Conservation (phyloP, 192 early-diverging fungal genomes). For the Martensiomyces pterosporus region DNA sequence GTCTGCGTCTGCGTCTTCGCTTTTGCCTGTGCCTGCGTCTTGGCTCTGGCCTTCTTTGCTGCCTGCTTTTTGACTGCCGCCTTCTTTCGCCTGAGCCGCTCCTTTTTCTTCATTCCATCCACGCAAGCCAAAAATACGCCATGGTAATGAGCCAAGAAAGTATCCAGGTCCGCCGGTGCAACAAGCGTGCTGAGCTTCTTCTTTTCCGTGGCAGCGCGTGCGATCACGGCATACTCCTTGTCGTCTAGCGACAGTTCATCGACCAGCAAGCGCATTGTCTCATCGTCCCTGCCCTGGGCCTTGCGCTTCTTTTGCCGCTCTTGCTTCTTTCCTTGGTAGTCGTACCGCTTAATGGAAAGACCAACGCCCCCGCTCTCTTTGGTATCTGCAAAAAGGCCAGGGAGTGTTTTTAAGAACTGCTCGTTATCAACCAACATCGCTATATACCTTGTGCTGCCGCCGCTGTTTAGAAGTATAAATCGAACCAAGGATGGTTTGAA, state of each 20-base stretch:
- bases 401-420: slow-evolving; percentile 6
- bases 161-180: slow-evolving; percentile 30
- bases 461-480: too few relatives aligned
- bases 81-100: slow-evolving; percentile 40
- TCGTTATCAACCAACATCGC: neutral
- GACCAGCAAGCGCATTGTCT: slow-evolving; percentile 27
- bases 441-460: too few relatives aligned
- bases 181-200: slow-evolving; percentile 44
- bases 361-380: slow-evolving; percentile 14
- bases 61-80: slow-evolving; percentile 18
- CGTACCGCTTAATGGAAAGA: slow-evolving; percentile 16
- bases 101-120: slow-evolving; percentile 41
- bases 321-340: slow-evolving; percentile 29
- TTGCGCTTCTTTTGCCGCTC: slow-evolving; percentile 36
- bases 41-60: slow-evolving; percentile 11
- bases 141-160: slow-evolving; percentile 40
- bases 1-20: neutral
- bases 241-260: slow-evolving; percentile 35
- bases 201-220: slow-evolving; percentile 33
- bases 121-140: slow-evolving; percentile 26
- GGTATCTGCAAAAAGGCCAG: slow-evolving; percentile 6
- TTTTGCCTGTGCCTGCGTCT: slow-evolving; percentile 13
- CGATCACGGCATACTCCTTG: slow-evolving; percentile 37
- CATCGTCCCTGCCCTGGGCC: slow-evolving; percentile 11
- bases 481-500: too few relatives aligned